phyloP scores from a whole-genome alignment of 1,284 basidiomycete species.

The Stereum hirsutum region DNA sequence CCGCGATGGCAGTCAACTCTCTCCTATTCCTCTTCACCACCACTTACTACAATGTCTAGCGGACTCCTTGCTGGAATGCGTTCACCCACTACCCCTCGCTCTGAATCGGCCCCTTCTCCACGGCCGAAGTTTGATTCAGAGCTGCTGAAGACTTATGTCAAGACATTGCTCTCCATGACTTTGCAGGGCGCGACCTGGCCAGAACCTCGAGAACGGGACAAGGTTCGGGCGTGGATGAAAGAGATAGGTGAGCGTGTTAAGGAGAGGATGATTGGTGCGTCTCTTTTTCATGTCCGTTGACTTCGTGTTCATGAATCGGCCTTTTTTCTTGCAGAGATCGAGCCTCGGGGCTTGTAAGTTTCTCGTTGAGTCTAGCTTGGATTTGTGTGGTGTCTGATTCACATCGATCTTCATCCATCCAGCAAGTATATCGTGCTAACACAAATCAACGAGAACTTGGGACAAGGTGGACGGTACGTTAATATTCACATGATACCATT shows the following conservation, averaged over 20 bases:
- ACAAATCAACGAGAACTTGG: slow-evolving; percentile 72
- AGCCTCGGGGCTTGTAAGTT: slow-evolving; percentile 70
- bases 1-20: slow-evolving; percentile 5
- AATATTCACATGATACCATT: slow-evolving; percentile 6
- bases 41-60: slow-evolving; percentile 24
- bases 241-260: slow-evolving; percentile 76
- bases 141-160: slow-evolving; percentile 65
- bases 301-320: slow-evolving; percentile 3
- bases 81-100: slow-evolving; percentile 41
- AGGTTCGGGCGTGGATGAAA: slow-evolving; percentile 66
- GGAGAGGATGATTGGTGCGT: slow-evolving; percentile 60
- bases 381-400: neutral
- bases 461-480: slow-evolving; percentile 69
- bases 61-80: slow-evolving; percentile 30
- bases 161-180: slow-evolving; percentile 63
- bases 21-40: slow-evolving; percentile 6
- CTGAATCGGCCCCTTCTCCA: slow-evolving; percentile 45
- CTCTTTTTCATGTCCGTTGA: neutral
- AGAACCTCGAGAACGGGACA: slow-evolving; percentile 55
- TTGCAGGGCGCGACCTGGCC: slow-evolving; percentile 60
- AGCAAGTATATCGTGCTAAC: slow-evolving; percentile 81
- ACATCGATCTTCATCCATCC: slow-evolving; percentile 7
- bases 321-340: slow-evolving; percentile 41
- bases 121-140: slow-evolving; percentile 64
- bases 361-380: neutral